Evolutionary conservation across 2,329 filamentous ascomycete genomes (phyloP).

Genomic region (Arthrobotrys sinensis): DNA sequence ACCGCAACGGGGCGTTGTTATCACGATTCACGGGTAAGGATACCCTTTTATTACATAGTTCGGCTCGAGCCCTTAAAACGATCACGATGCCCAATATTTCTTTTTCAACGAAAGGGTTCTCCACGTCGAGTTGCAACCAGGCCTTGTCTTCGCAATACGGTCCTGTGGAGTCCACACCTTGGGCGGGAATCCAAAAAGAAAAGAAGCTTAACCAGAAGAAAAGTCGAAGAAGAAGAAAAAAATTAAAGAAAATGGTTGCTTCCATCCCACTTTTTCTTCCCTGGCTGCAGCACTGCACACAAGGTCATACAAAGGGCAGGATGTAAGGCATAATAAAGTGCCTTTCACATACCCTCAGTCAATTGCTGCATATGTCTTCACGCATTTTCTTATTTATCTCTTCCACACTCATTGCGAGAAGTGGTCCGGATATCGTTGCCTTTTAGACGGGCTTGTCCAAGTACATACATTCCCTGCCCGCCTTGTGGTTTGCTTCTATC

Average conservation of each 20-base stretch:
- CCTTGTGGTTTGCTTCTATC: conserved; percentile 27
- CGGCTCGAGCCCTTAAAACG: conserved; percentile 9
- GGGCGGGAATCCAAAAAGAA: conserved; percentile 24
- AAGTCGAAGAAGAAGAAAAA: conserved; percentile 9
- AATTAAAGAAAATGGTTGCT: background rate
- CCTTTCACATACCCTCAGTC: conserved; percentile 7
- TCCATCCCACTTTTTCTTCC: conserved; percentile 36
- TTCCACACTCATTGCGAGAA: conserved; percentile 6
- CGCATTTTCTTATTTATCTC: conserved; percentile 34
- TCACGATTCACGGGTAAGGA: conserved; percentile 28
- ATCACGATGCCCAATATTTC: conserved; percentile 35
- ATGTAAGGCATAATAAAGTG: conserved; percentile 54
- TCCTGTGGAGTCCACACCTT: conserved; percentile 23
- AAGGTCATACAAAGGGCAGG: conserved; percentile 46
- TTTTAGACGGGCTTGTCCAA: conserved; percentile 30
- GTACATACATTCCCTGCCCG: conserved; percentile 32
- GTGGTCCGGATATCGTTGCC: conserved; percentile 40
- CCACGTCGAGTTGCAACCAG: conserved; percentile 32
- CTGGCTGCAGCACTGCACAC: conserved; percentile 18
- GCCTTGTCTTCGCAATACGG: conserved; percentile 26
- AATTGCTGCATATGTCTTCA: conserved; percentile 14
- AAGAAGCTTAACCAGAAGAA: conserved; percentile 21
- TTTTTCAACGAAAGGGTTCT: conserved; percentile 41
- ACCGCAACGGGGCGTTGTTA: conserved; percentile 4
- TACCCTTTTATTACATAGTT: conserved; percentile 18